Evolutionary conservation across 2,329 filamentous ascomycete species (phyloP), one percentile per base, ranked within the genome.

Genomic region (Ophiosphaerella herpotricha): DNA sequence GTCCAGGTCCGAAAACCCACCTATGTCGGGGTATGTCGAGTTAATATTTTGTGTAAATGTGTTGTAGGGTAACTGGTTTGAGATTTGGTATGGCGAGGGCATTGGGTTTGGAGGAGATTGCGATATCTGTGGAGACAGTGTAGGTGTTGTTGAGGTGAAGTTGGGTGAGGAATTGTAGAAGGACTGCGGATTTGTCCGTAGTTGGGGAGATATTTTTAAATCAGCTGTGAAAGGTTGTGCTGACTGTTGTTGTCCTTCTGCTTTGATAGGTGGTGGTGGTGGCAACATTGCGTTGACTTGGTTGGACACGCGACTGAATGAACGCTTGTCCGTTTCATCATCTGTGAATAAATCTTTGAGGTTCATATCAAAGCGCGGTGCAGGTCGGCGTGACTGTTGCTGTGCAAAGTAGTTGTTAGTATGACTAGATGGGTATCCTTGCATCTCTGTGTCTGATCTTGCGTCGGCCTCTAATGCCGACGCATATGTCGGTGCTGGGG

Each of bases 311-410:
- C 68, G 64, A 57, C 64, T 60, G 61, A 72, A 68, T 46, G 75
- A 64, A 43, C 68, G 67, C 64, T 71, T 67, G 46, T 69, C 70
- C 7, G 67, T 77, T 41, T 76, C 67, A 33, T 74, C 65, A n/a
- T 69, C 65, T n/a, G 66, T 67, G 49, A 75, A 71, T 14, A 73
- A 50, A 54, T 74, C 62, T 31, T 68, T 60, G 47, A 75, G 55
- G 46, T 78, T 64, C 75, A 78, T 70, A 66, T 86, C 83, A 64
- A 85, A 85, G 48, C 77, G 77, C 3, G 83, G 83, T 11, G 78
- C 61, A 14, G 78, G 80, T 14, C 79, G 72, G 50, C 67, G 63
- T 12, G 50, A 39, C n/a, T 62, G 64, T 21, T 63, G 61, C 14
- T 61, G 60, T 41, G 47, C 35, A 46, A 61, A 65, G 43, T 62